phyloP scores from a whole-genome alignment of 139 green algal species.

The Astrephomene gubernaculifera region DNA sequence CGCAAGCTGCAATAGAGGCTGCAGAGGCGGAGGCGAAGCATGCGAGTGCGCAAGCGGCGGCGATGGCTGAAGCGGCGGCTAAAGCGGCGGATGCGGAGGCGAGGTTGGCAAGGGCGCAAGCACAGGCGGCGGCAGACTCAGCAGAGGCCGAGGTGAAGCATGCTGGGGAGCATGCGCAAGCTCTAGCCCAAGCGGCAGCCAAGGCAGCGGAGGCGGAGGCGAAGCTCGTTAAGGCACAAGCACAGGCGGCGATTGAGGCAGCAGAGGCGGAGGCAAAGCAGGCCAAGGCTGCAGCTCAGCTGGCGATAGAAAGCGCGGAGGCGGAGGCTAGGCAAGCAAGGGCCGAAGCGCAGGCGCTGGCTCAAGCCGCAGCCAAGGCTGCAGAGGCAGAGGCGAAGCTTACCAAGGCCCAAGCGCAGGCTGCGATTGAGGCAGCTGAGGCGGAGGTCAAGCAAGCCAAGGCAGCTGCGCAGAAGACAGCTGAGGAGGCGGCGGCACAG shows the following conservation, averaged over 20 bases:
- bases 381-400: not conserved
- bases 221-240: not conserved
- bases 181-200: not conserved
- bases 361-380: not conserved
- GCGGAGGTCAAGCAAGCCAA: not conserved
- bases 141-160: not conserved
- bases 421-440: not conserved
- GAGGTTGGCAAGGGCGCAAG: not conserved
- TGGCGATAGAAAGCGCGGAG: no score
- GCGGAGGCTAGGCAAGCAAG: not conserved
- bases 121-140: no score
- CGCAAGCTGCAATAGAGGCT: not conserved
- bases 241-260: not conserved
- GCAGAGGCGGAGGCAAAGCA: not conserved
- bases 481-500: not conserved
- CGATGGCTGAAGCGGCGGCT: no score
- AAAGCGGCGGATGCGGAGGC: not conserved
- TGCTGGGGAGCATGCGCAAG: not conserved
- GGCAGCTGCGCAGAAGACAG: no score
- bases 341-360: not conserved
- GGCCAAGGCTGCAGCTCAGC: not conserved
- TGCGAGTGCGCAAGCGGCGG: not conserved
- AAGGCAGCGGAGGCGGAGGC: not conserved
- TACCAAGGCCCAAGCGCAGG: not conserved
- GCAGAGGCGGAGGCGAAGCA: not conserved